A percentile compares a stretch with the other conserved stretches of the same genome.
phyloP scores from a whole-genome alignment of 2,329 filamentous ascomycete genomes.

The Emericellopsis atlantica region DNA sequence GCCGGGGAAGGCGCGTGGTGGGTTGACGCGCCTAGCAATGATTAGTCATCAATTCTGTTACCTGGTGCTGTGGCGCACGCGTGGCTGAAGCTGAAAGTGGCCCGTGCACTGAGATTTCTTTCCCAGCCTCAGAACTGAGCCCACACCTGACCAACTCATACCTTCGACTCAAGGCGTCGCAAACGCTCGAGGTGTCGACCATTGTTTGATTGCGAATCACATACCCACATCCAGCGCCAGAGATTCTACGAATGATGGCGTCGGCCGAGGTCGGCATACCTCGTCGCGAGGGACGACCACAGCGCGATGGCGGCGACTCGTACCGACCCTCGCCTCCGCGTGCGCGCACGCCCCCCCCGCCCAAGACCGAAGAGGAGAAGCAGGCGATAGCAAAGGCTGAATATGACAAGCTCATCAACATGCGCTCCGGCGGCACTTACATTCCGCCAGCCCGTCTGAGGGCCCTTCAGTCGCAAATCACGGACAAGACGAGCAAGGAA shows the following conservation, averaged over 20 bases:
- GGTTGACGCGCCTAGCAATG: no score
- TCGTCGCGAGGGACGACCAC: slow-evolving; percentile 20
- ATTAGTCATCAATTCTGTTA: no score
- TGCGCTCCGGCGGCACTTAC: slow-evolving; percentile 92
- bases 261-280: slow-evolving; percentile 29
- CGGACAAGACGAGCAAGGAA: slow-evolving; percentile 90
- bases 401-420: slow-evolving; percentile 82
- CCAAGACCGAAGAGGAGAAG: slow-evolving; percentile 65
- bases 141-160: no score
- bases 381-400: slow-evolving; percentile 82
- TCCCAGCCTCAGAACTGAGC: no score
- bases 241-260: slow-evolving; percentile 20
- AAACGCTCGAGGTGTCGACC: no score
- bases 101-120: no score
- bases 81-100: no score
- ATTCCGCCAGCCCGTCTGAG: slow-evolving; percentile 85
- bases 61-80: background rate
- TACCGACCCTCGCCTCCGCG: slow-evolving; percentile 29
- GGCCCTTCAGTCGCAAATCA: slow-evolving; percentile 91
- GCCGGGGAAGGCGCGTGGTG: no score
- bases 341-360: slow-evolving; percentile 21
- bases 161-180: no score
- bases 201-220: no score
- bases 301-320: slow-evolving; percentile 34
- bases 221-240: no score